These are phyloP conservation scores for Venturia effusa DNA, from an alignment of 2,329 filamentous ascomycete species.

Conservation along the genomic window DNA sequence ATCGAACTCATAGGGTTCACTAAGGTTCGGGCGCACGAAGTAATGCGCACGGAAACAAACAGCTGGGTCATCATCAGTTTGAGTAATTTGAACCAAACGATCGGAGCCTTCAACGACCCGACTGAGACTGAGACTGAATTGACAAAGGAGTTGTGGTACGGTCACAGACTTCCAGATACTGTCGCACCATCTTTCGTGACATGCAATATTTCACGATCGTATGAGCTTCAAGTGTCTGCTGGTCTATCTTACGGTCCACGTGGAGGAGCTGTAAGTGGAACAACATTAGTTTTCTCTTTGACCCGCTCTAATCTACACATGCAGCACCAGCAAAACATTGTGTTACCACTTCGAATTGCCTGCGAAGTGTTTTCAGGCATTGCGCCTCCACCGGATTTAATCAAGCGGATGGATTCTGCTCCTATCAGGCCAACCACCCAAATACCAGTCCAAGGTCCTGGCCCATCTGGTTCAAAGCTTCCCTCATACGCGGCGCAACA, in stretches of 20 bases:
- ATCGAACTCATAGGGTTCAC: slow-evolving; percentile 75
- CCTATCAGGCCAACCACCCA: slow-evolving; percentile 16
- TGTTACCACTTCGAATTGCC: slow-evolving; percentile 67
- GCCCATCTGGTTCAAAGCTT: slow-evolving; percentile 4
- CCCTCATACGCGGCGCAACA: not conserved
- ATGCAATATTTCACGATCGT: slow-evolving; percentile 74
- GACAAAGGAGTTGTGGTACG: slow-evolving; percentile 62
- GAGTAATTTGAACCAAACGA: slow-evolving; percentile 58
- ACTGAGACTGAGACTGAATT: slow-evolving; percentile 58
- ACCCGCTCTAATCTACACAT: not conserved
- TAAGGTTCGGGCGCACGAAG: slow-evolving; percentile 64
- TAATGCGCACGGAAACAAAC: slow-evolving; percentile 57
- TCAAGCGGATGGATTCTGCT: slow-evolving; percentile 47
- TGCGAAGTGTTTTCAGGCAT: slow-evolving; percentile 84
- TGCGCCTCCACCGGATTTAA: slow-evolving; percentile 62
- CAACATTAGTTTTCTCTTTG: too few species aligned
- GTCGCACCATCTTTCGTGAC: slow-evolving; percentile 79
- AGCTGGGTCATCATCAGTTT: slow-evolving; percentile 67
- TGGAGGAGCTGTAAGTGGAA: slow-evolving; percentile 17
- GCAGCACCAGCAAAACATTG: slow-evolving; percentile 57
- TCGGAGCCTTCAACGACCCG: slow-evolving; percentile 49
- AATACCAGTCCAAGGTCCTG: not conserved
- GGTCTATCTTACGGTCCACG: slow-evolving; percentile 63
- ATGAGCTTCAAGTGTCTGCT: slow-evolving; percentile 73
- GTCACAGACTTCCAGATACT: slow-evolving; percentile 64